Base-by-base conservation (phyloP, 768 basidiomycete species). In the Russula brevipes region DNA sequence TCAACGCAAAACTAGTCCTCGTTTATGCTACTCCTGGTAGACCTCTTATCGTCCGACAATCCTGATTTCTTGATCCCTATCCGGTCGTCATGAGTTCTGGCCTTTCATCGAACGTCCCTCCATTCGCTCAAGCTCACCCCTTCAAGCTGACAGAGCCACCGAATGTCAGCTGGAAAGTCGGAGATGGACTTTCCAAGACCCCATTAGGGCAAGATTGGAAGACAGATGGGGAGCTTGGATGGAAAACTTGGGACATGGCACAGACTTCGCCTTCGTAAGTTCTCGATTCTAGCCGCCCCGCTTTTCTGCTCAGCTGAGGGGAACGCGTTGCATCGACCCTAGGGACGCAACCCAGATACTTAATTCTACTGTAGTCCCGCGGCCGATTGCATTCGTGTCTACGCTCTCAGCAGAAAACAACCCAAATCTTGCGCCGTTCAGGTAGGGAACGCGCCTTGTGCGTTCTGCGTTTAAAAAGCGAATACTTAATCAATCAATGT, bases 381-480 rank as follows among this genome's bases (percentile, higher is more conserved):
- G 89, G 44, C 87, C 87, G 12, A 81, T 89, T 55, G 87, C 84
- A 1, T 80, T 89, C 64, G 80, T 88, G 42, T 87, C 86, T 12
- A 80, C 85, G 8, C 61, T 85, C 45, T 81, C 82, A n/a, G 61
- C 68, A 4, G 72, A 78, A 59, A 84, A 82, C 2, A 68, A 76
- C 4, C 77, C 77, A 19, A 89, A 88, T 73, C 79, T 89, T 51
- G 85, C 86, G 5, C 83, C 85, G 1, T 86, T 87, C 74, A 88
- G 86, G 80, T 84, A 70, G 65, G 49, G 57, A 36, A 19, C 47
- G 4, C 38, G 47, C 57, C 50, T 30, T 35, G 46, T 50, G 47
- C 31, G 30, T 11, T 19, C 19, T 38, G 33, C 47, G 5, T 41
- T 44, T n/a, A 42, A 38, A 59, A 59, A 36, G 42, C 12, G 72